phyloP scores from a whole-genome alignment of 2,329 filamentous ascomycete genomes.

The Hypomyces rosellus region DNA sequence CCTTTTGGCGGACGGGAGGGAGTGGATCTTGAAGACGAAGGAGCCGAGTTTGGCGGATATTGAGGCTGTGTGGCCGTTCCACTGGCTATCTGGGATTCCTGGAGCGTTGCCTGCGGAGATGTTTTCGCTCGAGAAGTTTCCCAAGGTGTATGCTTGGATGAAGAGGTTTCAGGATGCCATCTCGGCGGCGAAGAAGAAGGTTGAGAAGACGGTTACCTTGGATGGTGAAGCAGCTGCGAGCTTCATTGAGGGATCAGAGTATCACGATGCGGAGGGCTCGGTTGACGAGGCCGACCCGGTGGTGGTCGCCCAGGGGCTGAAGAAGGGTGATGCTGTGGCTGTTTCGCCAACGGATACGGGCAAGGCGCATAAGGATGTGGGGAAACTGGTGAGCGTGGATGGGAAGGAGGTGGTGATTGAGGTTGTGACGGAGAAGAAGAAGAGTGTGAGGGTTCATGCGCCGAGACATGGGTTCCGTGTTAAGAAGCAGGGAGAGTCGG shows the following conservation, averaged over 20 bases:
- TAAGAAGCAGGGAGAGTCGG: conserved; percentile 18
- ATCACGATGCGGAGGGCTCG: conserved; percentile 36
- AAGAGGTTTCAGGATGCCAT: conserved; percentile 50
- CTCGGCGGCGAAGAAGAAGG: conserved; percentile 32
- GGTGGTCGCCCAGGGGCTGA: conserved; percentile 39
- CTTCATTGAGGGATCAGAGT: conserved; percentile 38
- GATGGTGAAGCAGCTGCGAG: conserved; percentile 48
- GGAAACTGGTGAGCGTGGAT: conserved; percentile 47
- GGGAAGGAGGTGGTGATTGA: conserved; percentile 53
- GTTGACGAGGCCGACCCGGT: conserved; percentile 46
- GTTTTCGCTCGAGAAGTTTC: conserved; percentile 48
- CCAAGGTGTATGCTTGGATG: conserved; percentile 58
- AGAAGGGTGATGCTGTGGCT: conserved; percentile 47
- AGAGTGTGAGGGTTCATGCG: conserved; percentile 50
- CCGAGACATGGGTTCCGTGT: conserved; percentile 55
- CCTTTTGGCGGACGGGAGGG: conserved; percentile 58
- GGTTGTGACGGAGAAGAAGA: conserved; percentile 34
- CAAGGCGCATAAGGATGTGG: conserved; percentile 50
- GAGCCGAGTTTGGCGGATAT: conserved; percentile 58
- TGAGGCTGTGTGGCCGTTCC: conserved; percentile 61
- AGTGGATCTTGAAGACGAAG: conserved; percentile 54
- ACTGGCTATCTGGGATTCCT: conserved; percentile 55
- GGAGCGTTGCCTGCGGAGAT: conserved; percentile 47
- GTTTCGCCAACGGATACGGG: conserved; percentile 60
- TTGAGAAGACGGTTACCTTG: conserved; percentile 34